Base-by-base conservation (phyloP, 2,329 filamentous ascomycete genomes). In the Fusarium siculi region DNA sequence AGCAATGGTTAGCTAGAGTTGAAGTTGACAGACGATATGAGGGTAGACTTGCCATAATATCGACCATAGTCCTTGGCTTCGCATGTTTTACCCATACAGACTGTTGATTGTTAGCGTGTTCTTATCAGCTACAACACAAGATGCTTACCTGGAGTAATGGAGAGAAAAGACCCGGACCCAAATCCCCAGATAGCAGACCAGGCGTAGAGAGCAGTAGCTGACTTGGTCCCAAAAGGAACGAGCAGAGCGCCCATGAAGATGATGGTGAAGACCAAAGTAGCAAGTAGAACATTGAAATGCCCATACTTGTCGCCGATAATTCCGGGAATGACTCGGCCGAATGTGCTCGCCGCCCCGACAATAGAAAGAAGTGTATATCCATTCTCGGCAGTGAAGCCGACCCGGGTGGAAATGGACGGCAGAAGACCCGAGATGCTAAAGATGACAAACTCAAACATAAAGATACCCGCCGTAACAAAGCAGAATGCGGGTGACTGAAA, bases 121-220 rank as follows among this genome's bases (percentile, higher is more conserved):
- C 4, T 23, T 7, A 16, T 21, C 5, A 23, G 15, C 3, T 4
- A 12, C 4, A 14, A 10, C 2, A 6, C 9, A 70, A 10, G 15
- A 18, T 19, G 34, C 73, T 47, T 19, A 78, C 77, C 77, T 49
- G 78, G 79, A 2, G 82, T 81, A 4, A 86, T 79, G 1, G 83
- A 84, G n/a, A 87, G 77, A 77, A 84, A 87, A 0, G 83, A 83
- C 0, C 85, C 85, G 4, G 84, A 85, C 0, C 84, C 84, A n/a
- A 87, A 85, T 0, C 85, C 86, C 76, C 85, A 87, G 1, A 87
- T 71, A 0, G 83, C 84, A 3, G 83, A 79, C 40, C 86, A 86
- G 1, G 78, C 79, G 60, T 86, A 87, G 5, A 87, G 72, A 0
- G 82, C 83, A 1, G 75, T 78, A 8, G 83, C 77, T 21, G 80